phyloP scores from a whole-genome alignment of 2,329 filamentous ascomycete species.

The Allantophomopsis lycopodina region DNA sequence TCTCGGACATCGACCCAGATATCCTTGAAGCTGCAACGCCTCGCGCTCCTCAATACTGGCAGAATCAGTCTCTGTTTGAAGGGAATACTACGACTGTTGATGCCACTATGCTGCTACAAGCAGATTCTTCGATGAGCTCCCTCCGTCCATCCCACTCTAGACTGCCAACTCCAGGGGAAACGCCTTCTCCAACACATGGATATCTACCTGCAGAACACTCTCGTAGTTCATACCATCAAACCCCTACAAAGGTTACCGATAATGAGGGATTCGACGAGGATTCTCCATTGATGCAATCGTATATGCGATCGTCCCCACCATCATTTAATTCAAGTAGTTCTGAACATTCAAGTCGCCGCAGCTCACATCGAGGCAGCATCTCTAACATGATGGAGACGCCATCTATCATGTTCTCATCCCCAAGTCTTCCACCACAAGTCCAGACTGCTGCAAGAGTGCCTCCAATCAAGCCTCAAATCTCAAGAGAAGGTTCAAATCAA shows the following conservation, averaged over 20 bases:
- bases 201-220: background rate
- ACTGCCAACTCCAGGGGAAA: constrained; percentile 15
- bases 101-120: background rate
- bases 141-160: constrained; percentile 1
- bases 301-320: constrained; percentile 17
- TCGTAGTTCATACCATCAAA: too few species aligned
- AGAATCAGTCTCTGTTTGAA: background rate
- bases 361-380: constrained; percentile 11
- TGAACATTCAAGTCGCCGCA: constrained; percentile 15
- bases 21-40: constrained; percentile 6
- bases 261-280: constrained; percentile 3
- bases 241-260: background rate
- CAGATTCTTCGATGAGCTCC: background rate
- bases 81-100: background rate
- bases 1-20: constrained; percentile 12
- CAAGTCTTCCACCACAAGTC: constrained; percentile 15
- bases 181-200: constrained; percentile 11
- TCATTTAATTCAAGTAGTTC: constrained; percentile 12
- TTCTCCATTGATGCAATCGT: constrained; percentile 8
- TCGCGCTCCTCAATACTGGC: background rate
- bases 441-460: background rate
- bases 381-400: constrained; percentile 13
- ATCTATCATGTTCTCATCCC: constrained; percentile 18
- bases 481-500: background rate
- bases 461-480: background rate